Conservation (phyloP, 2,329 filamentous ascomycete genomes). For the Bipolaris victoriae region DNA sequence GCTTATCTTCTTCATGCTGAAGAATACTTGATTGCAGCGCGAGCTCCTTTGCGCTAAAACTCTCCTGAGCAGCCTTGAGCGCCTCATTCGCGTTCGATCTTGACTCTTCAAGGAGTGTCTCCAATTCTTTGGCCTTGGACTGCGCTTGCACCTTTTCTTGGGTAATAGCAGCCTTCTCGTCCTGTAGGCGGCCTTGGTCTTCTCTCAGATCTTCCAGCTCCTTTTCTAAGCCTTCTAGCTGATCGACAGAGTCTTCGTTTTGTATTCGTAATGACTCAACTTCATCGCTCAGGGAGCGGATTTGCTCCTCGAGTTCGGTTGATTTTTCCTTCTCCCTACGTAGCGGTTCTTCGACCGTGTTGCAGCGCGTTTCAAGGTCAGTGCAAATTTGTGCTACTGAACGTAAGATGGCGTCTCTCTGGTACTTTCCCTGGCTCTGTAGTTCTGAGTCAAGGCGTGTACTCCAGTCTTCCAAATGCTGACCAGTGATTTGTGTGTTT, state of each 20-base stretch:
- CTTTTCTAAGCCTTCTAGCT: conserved; percentile 45
- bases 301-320: conserved; percentile 39
- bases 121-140: conserved; percentile 37
- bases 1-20: conserved; percentile 25
- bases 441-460: conserved; percentile 54
- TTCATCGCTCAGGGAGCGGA: conserved; percentile 44
- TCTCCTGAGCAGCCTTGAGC: conserved; percentile 29
- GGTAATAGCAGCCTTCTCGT: conserved; percentile 48
- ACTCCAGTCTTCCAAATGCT: conserved; percentile 57
- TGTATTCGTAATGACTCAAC: conserved; percentile 43
- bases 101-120: conserved; percentile 49
- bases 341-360: conserved; percentile 61
- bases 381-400: conserved; percentile 61
- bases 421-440: conserved; percentile 44
- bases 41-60: conserved; percentile 47
- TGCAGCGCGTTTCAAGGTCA: conserved; percentile 63
- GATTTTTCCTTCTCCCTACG: conserved; percentile 51
- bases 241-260: conserved; percentile 30
- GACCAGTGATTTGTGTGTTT: conserved; percentile 45
- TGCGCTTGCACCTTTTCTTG: conserved; percentile 42
- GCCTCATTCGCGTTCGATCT: conserved; percentile 41
- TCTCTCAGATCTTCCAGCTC: conserved; percentile 48
- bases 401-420: conserved; percentile 56
- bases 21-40: conserved; percentile 32
- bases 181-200: conserved; percentile 29